phyloP scores from a whole-genome alignment of 768 basidiomycete species.

The Hygrophoropsis aurantiaca region DNA sequence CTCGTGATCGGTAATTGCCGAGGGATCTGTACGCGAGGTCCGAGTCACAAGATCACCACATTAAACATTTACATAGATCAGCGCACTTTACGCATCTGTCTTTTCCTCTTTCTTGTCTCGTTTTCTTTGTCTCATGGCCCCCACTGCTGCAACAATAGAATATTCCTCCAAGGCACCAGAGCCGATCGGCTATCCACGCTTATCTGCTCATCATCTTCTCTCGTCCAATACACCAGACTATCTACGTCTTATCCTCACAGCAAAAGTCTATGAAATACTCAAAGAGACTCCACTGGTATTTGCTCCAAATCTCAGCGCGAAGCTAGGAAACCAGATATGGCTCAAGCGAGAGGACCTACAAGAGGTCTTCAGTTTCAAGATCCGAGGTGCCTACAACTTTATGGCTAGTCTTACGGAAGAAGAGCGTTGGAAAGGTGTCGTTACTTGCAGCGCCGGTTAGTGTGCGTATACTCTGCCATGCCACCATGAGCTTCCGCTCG shows the following conservation, averaged over 20 bases:
- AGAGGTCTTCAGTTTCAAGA: conserved; percentile 98
- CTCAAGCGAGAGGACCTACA: conserved; percentile 97
- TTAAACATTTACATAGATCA: not conserved
- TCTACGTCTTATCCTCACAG: conserved; percentile 81
- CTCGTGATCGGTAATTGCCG: conserved; percentile 2
- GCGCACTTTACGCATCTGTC: no score
- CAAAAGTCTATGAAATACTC: conserved; percentile 87
- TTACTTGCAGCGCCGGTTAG: conserved; percentile 98
- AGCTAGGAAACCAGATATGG: conserved; percentile 91
- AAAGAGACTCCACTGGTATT: conserved; percentile 88
- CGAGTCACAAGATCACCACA: conserved; percentile 8
- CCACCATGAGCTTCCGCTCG: not conserved
- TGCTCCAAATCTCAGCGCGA: conserved; percentile 82
- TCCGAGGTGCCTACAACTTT: conserved; percentile 97
- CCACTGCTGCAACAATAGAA: conserved; percentile 56
- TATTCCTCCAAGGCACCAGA: conserved; percentile 69
- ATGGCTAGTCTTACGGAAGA: conserved; percentile 88
- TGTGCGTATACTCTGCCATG: conserved; percentile 44
- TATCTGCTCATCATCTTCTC: conserved; percentile 64
- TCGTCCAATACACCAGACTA: conserved; percentile 79
- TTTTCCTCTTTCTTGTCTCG: not conserved
- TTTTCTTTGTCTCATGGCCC: conserved; percentile 12
- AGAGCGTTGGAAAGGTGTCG: conserved; percentile 95
- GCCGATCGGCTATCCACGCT: conserved; percentile 64
- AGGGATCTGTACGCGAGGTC: not conserved